Conservation (phyloP, 148 eudicot genomes). For the Fallopia convolvulus region DNA sequence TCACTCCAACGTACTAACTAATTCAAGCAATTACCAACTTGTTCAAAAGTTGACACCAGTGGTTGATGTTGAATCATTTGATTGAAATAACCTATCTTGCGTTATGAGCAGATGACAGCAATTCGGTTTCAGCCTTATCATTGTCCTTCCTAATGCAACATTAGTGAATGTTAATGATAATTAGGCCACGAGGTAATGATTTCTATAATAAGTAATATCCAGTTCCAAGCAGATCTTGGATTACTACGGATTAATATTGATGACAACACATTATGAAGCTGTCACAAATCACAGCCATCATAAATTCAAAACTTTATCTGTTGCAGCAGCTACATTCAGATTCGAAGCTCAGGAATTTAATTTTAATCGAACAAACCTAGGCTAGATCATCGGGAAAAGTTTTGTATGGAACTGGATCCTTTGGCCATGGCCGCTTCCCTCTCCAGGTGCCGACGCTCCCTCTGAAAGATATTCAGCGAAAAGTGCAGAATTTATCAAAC, state of each 20-base stretch:
- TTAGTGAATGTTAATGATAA: no score
- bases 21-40: background rate
- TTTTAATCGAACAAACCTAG: background rate
- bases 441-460: slow-evolving; percentile 2
- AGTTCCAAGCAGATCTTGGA: background rate
- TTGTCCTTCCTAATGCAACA: background rate
- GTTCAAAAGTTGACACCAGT: background rate
- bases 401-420: background rate
- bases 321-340: background rate
- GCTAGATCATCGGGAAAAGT: background rate
- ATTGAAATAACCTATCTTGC: background rate
- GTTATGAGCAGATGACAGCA: background rate
- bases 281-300: background rate
- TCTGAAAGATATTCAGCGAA: background rate
- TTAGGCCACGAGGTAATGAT: background rate
- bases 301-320: background rate
- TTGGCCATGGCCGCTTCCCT: background rate
- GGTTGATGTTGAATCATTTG: background rate
- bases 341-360: background rate
- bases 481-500: background rate
- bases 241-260: background rate
- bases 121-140: background rate
- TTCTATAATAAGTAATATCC: background rate
- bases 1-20: background rate
- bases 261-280: background rate